phyloP scores from a whole-genome alignment of 768 basidiomycete genomes.

The Grammothele lineata region DNA sequence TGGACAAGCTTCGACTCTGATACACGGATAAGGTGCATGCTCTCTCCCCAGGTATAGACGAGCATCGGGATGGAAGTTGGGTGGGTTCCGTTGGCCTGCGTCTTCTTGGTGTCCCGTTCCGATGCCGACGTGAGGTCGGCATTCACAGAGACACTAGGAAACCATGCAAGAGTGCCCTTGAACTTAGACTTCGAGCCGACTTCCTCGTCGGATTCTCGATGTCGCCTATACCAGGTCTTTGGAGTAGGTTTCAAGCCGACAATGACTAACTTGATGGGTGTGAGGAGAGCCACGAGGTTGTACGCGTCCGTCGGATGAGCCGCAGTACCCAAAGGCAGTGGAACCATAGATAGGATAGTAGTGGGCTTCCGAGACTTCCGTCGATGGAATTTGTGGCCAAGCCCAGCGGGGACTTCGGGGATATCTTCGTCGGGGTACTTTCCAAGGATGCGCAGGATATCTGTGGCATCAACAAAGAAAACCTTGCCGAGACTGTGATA shows the following conservation, averaged over 20 bases:
- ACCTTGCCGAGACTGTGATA: conserved; percentile 94
- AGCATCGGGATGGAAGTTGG: conserved; percentile 49
- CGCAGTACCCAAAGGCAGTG: conserved; percentile 74
- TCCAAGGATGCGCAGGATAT: conserved; percentile 90
- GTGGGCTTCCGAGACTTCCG: conserved; percentile 47
- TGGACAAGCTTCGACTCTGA: conserved; percentile 55
- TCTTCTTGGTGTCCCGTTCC: conserved; percentile 23
- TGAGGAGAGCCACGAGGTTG: conserved; percentile 80
- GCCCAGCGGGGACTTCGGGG: conserved; percentile 16
- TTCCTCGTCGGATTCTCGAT: conserved; percentile 49
- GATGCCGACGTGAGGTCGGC: conserved; percentile 12
- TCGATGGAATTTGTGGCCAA: conserved; percentile 33
- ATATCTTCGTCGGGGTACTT: conserved; percentile 66
- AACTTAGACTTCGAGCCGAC: conserved; percentile 39
- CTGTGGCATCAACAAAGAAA: conserved; percentile 90
- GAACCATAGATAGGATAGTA: conserved; percentile 72
- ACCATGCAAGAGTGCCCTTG: conserved; percentile 78
- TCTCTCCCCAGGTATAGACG: conserved; percentile 81
- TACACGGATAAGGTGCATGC: conserved; percentile 61
- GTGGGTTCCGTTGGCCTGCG: conserved; percentile 13
- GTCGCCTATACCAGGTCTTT: conserved; percentile 84
- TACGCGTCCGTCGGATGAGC: conserved; percentile 76
- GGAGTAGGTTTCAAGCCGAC: conserved; percentile 91
- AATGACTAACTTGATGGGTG: conserved; percentile 85
- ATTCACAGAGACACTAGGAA: conserved; percentile 50